Conservation (phyloP, 1,284 basidiomycete species). For the Chondrostereum purpureum region DNA sequence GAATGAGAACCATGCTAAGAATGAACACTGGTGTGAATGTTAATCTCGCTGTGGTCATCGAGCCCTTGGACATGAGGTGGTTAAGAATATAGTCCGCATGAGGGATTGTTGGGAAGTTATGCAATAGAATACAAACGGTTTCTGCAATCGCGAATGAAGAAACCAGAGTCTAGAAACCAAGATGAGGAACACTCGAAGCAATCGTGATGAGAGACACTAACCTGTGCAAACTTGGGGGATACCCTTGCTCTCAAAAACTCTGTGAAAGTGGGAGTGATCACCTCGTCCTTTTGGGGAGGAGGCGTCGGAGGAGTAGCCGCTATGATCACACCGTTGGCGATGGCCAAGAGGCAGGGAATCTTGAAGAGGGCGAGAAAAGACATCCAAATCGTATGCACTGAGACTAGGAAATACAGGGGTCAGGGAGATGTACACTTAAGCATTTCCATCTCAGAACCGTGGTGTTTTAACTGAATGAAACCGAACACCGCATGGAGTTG, state of each 20-base stretch:
- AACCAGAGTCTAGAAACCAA: background rate
- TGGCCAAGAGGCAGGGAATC: background rate
- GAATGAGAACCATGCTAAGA: slow-evolving; percentile 12
- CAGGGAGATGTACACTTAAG: too few species aligned
- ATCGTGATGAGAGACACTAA: background rate
- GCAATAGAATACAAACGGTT: background rate
- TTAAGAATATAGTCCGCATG: background rate
- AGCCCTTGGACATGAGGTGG: background rate
- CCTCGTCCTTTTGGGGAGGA: background rate
- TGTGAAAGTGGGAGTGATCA: background rate
- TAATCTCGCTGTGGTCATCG: too few species aligned
- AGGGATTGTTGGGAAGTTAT: background rate
- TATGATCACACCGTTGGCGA: background rate
- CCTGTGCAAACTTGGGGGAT: background rate
- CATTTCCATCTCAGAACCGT: too few species aligned
- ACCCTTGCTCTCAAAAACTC: background rate
- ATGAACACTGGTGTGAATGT: slow-evolving; percentile 5
- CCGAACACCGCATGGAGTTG: too few species aligned
- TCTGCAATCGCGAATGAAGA: background rate
- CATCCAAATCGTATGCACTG: too few species aligned
- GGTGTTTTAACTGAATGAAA: too few species aligned
- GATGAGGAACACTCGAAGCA: background rate
- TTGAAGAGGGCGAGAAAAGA: slow-evolving; percentile 16
- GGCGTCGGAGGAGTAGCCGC: background rate
- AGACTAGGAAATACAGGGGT: too few species aligned